Percentiles rank a stretch among this genome's conserved stretches.
Conservation (phyloP, 805 yeast species). For the Candida michaelii region DNA sequence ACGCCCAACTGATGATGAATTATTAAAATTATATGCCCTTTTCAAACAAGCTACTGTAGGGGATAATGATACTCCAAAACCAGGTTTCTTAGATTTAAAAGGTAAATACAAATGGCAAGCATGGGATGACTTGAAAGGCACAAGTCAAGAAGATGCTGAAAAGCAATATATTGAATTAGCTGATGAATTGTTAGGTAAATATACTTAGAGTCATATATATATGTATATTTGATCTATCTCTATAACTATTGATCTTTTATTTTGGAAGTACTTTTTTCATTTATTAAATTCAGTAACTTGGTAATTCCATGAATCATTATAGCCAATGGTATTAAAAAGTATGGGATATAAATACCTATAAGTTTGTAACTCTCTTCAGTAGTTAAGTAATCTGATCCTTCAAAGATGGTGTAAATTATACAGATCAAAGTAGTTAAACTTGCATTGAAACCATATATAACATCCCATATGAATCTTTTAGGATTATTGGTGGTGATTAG, state of each 20-base stretch:
- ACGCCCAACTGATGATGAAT: constrained; percentile 84
- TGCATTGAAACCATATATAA: constrained; percentile 78
- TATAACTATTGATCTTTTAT: neutral
- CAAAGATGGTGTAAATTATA: constrained; percentile 45
- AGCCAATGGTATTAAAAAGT: constrained; percentile 59
- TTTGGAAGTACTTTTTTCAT: neutral
- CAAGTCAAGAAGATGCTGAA: constrained; percentile 89
- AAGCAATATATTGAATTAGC: constrained; percentile 68
- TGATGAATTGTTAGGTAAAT: constrained; percentile 55
- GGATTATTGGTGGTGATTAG: constrained; percentile 11
- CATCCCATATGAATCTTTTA: constrained; percentile 11
- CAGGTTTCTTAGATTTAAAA: constrained; percentile 89
- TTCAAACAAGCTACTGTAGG: constrained; percentile 98
- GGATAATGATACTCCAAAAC: constrained; percentile 84
- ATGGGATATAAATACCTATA: constrained; percentile 63
- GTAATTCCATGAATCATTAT: constrained; percentile 47
- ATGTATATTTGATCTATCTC: neutral
- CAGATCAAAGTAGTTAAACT: constrained; percentile 77
- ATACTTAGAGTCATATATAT: constrained; percentile 11
- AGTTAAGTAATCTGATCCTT: constrained; percentile 41
- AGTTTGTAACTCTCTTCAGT: constrained; percentile 41
- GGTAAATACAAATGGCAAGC: constrained; percentile 98
- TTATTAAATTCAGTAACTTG: neutral
- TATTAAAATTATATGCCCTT: constrained; percentile 83
- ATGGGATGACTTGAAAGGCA: constrained; percentile 88